A percentile compares a stretch with the other conserved stretches of the same genome.
Conservation (phyloP, 306 rosid genomes). For the Prunus campanulata region DNA sequence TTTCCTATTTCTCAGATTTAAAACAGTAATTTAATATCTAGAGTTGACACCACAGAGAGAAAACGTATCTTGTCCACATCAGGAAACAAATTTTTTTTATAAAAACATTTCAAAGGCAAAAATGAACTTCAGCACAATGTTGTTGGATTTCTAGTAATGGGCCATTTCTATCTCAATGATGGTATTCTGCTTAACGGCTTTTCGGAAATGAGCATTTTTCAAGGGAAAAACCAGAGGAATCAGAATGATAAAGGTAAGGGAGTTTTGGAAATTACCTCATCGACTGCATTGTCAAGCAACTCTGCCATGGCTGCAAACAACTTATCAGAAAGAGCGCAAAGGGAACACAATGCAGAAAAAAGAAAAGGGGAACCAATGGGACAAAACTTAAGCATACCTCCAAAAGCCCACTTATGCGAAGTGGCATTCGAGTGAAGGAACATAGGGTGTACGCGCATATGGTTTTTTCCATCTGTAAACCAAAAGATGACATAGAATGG, state of each 20-base stretch:
- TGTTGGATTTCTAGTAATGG: not conserved
- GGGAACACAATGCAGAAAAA: not conserved
- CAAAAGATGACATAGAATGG: not conserved
- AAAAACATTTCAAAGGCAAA: no score
- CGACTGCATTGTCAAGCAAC: slow-evolving; percentile 89
- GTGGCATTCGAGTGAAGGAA: slow-evolving; percentile 99
- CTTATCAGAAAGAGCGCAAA: not conserved
- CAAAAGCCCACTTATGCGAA: slow-evolving; percentile 96
- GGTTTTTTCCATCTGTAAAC: slow-evolving; percentile 60
- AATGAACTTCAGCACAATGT: not conserved
- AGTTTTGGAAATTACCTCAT: slow-evolving; percentile 59
- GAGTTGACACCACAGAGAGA: no score
- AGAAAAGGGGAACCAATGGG: not conserved
- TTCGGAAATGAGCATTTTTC: not conserved
- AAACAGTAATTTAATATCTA: no score
- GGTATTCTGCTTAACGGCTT: not conserved
- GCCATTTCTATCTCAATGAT: no score
- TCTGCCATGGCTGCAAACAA: slow-evolving; percentile 79
- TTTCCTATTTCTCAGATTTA: no score
- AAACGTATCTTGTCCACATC: no score
- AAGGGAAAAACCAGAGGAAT: not conserved
- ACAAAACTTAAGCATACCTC: slow-evolving; percentile 56
- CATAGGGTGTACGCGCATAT: slow-evolving; percentile 76
- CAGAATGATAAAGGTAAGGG: not conserved
- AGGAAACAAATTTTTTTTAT: no score